Conservation (phyloP, 108 stramenopile species). For the Cyclotella cryptica region DNA sequence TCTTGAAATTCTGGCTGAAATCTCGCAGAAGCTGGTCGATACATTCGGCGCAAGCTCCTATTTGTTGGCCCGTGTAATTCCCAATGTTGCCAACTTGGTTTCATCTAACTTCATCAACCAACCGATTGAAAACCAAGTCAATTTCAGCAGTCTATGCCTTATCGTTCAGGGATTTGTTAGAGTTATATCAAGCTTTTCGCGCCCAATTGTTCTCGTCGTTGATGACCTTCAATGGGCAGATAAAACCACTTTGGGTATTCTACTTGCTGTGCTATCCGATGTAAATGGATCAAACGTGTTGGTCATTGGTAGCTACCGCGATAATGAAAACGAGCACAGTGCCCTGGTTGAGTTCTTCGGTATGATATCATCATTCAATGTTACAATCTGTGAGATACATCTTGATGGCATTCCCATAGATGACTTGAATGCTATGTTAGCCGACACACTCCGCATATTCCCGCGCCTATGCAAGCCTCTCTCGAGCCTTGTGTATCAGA, state of each 20-base stretch:
- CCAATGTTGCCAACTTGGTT: conserved; percentile 23
- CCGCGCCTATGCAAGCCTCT: too few species aligned
- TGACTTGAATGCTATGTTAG: too few species aligned
- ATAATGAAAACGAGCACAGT: too few species aligned
- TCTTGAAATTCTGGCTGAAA: conserved; percentile 3
- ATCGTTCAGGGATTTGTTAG: conserved; percentile 38
- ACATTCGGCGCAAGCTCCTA: conserved; percentile 32
- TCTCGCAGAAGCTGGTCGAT: conserved; percentile 19
- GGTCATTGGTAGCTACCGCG: too few species aligned
- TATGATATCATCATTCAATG: too few species aligned
- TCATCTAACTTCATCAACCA: not conserved
- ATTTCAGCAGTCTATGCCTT: conserved; percentile 33
- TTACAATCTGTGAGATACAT: too few species aligned
- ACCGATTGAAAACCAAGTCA: conserved; percentile 9
- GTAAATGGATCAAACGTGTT: too few species aligned
- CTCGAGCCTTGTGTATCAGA: too few species aligned
- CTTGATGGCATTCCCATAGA: too few species aligned
- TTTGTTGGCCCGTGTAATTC: conserved; percentile 27
- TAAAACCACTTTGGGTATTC: conserved; percentile 14
- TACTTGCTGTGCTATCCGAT: conserved; percentile 38
- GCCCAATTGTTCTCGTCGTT: conserved; percentile 35
- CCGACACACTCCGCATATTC: too few species aligned
- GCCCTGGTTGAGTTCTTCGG: too few species aligned
- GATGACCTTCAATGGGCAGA: conserved; percentile 46
- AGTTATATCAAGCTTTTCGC: conserved; percentile 23